A percentile compares a stretch with the other conserved stretches of the same genome.
These are phyloP conservation scores for Boletus rex-veris DNA, from an alignment of 768 basidiomycete species.

Conservation along the genomic window DNA sequence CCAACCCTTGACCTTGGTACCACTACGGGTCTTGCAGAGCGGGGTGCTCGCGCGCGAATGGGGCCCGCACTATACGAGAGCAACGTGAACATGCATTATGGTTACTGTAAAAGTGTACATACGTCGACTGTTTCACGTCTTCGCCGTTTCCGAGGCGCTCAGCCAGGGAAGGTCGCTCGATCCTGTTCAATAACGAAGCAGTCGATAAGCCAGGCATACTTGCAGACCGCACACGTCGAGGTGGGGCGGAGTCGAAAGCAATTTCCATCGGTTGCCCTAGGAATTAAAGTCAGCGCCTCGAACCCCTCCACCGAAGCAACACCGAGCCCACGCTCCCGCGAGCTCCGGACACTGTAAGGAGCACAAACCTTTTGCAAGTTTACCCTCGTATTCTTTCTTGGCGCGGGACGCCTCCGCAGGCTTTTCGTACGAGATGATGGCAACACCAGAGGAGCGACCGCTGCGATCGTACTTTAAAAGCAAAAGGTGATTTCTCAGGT, in stretches of 20 bases:
- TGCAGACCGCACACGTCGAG: constrained; percentile 44
- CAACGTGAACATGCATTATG: not conserved
- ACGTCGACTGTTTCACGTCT: constrained; percentile 14
- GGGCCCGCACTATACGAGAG: constrained; percentile 36
- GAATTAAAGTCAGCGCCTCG: constrained; percentile 1
- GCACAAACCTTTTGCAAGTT: constrained; percentile 76
- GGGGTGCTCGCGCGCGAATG: constrained; percentile 37
- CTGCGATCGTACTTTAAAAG: constrained; percentile 89
- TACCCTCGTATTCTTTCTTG: constrained; percentile 81
- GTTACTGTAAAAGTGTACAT: not conserved
- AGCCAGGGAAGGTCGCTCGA: constrained; percentile 68
- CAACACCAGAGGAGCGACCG: constrained; percentile 85
- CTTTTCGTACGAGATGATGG: constrained; percentile 76
- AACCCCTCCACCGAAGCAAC: not conserved
- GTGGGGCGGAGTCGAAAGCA: constrained; percentile 51
- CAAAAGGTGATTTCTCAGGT: constrained; percentile 50
- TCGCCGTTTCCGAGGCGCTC: constrained; percentile 59
- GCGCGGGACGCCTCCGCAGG: constrained; percentile 75
- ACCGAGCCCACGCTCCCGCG: not conserved
- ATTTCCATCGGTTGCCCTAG: constrained; percentile 81
- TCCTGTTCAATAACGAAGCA: constrained; percentile 68
- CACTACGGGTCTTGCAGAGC: constrained; percentile 14
- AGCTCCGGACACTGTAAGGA: too few species aligned
- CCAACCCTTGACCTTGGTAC: constrained; percentile 26
- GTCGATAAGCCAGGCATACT: constrained; percentile 42